These are phyloP conservation scores for Tylopilus felleus DNA, from an alignment of 768 basidiomycete genomes.

Conservation along the genomic window DNA sequence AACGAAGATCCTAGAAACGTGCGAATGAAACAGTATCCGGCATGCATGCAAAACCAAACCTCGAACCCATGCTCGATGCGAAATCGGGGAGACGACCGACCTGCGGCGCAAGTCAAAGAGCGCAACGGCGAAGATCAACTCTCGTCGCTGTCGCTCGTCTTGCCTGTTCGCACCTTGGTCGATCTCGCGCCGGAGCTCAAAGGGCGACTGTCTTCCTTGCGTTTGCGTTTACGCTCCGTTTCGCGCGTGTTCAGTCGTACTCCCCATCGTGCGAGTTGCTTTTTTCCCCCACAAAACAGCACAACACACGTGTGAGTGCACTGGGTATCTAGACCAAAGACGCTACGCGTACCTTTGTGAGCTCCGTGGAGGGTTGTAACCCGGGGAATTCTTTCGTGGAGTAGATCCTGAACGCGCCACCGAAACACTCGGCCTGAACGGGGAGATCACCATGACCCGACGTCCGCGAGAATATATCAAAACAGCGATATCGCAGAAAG, in stretches of 20 bases:
- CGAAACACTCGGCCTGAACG: constrained; percentile 62
- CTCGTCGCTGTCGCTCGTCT: constrained; percentile 26
- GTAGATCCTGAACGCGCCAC: constrained; percentile 65
- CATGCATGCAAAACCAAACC: constrained; percentile 2
- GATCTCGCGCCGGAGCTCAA: constrained; percentile 5
- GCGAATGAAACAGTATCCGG: constrained; percentile 4
- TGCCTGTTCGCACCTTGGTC: constrained; percentile 2
- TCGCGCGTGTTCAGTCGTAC: constrained; percentile 37
- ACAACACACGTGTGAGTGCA: neutral
- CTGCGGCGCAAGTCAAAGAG: neutral
- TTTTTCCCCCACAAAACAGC: too few species aligned
- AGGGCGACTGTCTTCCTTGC: constrained; percentile 21
- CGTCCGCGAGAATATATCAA: constrained; percentile 51
- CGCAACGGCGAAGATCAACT: constrained; percentile 6
- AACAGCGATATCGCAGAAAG: constrained; percentile 66
- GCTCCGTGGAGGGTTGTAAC: constrained; percentile 60
- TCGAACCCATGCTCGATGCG: neutral
- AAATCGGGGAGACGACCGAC: neutral
- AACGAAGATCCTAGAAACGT: constrained; percentile 2
- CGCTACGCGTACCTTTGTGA: constrained; percentile 45
- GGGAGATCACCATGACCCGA: constrained; percentile 33
- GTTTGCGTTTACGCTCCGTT: constrained; percentile 36
- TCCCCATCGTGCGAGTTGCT: constrained; percentile 36
- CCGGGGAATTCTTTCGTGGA: constrained; percentile 77
- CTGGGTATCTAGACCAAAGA: too few species aligned